phyloP scores from a whole-genome alignment of 352 stramenopile species.

The Phytophthora megakarya region DNA sequence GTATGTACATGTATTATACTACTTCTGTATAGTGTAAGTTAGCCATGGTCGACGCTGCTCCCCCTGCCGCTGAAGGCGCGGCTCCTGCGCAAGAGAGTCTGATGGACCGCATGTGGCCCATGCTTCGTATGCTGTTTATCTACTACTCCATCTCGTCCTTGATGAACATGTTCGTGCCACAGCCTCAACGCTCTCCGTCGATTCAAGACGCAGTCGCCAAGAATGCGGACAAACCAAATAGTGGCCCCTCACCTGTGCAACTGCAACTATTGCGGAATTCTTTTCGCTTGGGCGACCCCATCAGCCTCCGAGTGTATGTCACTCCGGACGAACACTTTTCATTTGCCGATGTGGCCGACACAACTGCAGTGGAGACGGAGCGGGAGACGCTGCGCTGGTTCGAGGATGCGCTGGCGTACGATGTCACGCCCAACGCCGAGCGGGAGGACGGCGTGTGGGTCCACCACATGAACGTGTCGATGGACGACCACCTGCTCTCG shows the following conservation, averaged over 20 bases:
- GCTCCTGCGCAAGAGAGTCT: constrained; percentile 43
- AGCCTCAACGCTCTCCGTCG: constrained; percentile 4
- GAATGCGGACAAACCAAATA: constrained; percentile 30
- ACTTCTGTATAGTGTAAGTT: too few species aligned
- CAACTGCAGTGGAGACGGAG: constrained; percentile 34
- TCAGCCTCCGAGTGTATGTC: constrained; percentile 76
- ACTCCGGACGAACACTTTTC: constrained; percentile 48
- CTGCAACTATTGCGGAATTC: constrained; percentile 52
- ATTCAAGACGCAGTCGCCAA: constrained; percentile 17
- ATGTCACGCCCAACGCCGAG: constrained; percentile 46
- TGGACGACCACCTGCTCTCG: constrained; percentile 63
- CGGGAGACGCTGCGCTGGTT: constrained; percentile 70
- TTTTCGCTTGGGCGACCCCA: constrained; percentile 53
- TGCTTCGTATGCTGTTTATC: constrained; percentile 77
- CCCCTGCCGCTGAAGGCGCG: constrained; percentile 9
- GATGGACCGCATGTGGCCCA: constrained; percentile 64
- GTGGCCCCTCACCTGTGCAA: constrained; percentile 7
- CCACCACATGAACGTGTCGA: constrained; percentile 67
- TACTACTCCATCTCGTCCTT: constrained; percentile 82
- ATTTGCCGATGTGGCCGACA: constrained; percentile 47
- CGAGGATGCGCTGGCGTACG: constrained; percentile 61
- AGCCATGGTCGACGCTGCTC: constrained; percentile 26
- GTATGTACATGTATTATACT: too few species aligned
- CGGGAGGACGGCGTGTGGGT: constrained; percentile 58
- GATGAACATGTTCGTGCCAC: constrained; percentile 43